These are phyloP conservation scores for Curvularia sp. DNA, from an alignment of 2,329 filamentous ascomycete genomes.

Conservation along the genomic window DNA sequence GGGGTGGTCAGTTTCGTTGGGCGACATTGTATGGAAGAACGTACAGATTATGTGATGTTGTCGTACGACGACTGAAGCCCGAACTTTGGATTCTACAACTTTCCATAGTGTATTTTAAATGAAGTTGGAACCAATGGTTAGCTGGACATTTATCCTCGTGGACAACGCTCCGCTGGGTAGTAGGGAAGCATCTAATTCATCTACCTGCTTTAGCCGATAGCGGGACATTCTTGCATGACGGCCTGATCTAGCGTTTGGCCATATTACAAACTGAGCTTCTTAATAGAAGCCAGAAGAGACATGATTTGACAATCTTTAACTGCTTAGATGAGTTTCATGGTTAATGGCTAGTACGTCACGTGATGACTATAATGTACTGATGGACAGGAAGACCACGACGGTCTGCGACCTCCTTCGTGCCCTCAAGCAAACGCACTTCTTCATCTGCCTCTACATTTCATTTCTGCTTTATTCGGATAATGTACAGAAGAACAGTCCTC, in stretches of 20 bases:
- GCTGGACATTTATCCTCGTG: not conserved
- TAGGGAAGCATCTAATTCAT: not conserved
- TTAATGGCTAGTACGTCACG: not conserved
- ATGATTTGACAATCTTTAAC: not conserved
- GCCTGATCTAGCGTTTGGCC: not conserved
- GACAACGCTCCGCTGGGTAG: not conserved
- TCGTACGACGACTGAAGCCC: not conserved
- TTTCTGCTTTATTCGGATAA: not conserved
- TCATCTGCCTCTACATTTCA: not conserved
- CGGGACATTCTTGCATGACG: not conserved
- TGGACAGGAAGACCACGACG: not conserved
- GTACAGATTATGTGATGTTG: conserved; percentile 53
- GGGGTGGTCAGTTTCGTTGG: not conserved
- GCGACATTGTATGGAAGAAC: not conserved
- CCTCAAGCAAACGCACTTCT: not conserved
- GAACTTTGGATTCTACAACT: not conserved
- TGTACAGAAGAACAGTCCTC: not conserved
- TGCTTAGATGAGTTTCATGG: not conserved
- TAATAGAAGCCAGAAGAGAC: not conserved
- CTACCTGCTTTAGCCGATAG: not conserved
- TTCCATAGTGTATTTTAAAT: not conserved
- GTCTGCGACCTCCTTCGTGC: not conserved
- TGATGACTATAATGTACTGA: not conserved
- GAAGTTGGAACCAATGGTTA: not conserved
- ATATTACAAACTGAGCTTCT: not conserved